phyloP scores from a whole-genome alignment of 805 yeast genomes.

The Starmera pachycereana region DNA sequence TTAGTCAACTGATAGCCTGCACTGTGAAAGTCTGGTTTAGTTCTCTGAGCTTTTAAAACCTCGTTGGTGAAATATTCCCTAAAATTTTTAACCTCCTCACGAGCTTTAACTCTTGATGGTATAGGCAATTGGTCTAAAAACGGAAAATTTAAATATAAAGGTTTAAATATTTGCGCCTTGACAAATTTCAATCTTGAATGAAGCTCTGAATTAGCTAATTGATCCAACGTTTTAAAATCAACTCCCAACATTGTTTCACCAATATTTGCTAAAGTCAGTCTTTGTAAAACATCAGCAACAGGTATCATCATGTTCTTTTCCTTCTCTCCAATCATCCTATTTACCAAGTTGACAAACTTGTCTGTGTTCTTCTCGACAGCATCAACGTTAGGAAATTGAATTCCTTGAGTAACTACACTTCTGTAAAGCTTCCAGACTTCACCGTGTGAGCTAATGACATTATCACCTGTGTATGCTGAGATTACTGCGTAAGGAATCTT shows the following conservation, averaged over 20 bases:
- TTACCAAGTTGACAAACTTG: constrained; percentile 21
- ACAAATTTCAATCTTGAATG: constrained; percentile 32
- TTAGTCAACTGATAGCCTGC: constrained; percentile 32
- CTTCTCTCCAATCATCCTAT: constrained; percentile 7
- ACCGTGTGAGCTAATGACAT: constrained; percentile 51
- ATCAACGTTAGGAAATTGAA: constrained; percentile 35
- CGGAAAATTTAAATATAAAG: constrained; percentile 47
- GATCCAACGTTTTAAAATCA: constrained; percentile 30
- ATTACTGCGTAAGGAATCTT: constrained; percentile 47
- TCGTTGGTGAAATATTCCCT: constrained; percentile 25
- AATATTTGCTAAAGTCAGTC: constrained; percentile 37
- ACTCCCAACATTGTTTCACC: constrained; percentile 41
- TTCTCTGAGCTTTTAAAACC: constrained; percentile 22
- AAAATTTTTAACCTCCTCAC: constrained; percentile 31
- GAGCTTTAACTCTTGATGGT: constrained; percentile 34
- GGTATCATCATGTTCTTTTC: constrained; percentile 6
- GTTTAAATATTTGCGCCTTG: constrained; percentile 44
- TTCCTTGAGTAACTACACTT: constrained; percentile 31
- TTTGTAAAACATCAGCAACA: constrained; percentile 34
- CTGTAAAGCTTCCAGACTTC: constrained; percentile 40
- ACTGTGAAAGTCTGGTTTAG: constrained; percentile 19
- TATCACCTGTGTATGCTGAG: constrained; percentile 49
- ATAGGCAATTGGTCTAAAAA: constrained; percentile 38
- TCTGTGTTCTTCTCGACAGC: constrained; percentile 30
- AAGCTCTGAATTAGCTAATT: constrained; percentile 18